phyloP scores from a whole-genome alignment of 1,284 basidiomycete species.

The Ceratobasidium sp. region DNA sequence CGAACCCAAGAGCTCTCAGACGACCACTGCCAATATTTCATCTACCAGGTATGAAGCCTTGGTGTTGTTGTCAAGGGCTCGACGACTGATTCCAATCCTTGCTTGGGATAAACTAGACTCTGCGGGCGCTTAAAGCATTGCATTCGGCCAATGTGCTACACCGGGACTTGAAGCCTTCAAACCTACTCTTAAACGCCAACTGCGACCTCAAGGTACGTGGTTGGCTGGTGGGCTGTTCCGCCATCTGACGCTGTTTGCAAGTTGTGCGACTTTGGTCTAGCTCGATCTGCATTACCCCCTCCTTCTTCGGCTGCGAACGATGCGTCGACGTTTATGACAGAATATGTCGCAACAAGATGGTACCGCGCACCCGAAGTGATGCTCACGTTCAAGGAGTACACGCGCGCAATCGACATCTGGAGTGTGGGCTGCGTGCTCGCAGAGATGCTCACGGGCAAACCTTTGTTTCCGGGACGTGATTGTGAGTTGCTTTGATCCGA shows the following conservation, averaged over 20 bases:
- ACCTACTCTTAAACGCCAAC: conserved; percentile 90
- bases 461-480: conserved; percentile 88
- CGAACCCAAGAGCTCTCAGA: conserved; percentile 83
- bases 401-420: conserved; percentile 92
- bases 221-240: background rate
- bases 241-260: conserved; percentile 10
- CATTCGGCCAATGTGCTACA: conserved; percentile 91
- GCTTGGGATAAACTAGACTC: conserved; percentile 60
- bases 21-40: conserved; percentile 94
- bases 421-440: conserved; percentile 92
- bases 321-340: conserved; percentile 88
- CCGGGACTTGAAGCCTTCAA: conserved; percentile 91
- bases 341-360: conserved; percentile 94
- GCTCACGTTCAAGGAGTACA: conserved; percentile 95
- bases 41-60: conserved; percentile 75
- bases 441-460: conserved; percentile 90
- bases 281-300: conserved; percentile 79
- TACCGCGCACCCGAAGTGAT: conserved; percentile 95
- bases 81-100: background rate
- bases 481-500: conserved; percentile 17
- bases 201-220: conserved; percentile 85
- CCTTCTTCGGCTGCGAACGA: conserved; percentile 73
- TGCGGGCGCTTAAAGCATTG: conserved; percentile 89
- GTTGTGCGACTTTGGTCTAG: conserved; percentile 92
- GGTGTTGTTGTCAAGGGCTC: conserved; percentile 22